These are phyloP conservation scores for Leucaena leucocephala DNA, from an alignment of 306 rosid genomes.

Conservation along the genomic window DNA sequence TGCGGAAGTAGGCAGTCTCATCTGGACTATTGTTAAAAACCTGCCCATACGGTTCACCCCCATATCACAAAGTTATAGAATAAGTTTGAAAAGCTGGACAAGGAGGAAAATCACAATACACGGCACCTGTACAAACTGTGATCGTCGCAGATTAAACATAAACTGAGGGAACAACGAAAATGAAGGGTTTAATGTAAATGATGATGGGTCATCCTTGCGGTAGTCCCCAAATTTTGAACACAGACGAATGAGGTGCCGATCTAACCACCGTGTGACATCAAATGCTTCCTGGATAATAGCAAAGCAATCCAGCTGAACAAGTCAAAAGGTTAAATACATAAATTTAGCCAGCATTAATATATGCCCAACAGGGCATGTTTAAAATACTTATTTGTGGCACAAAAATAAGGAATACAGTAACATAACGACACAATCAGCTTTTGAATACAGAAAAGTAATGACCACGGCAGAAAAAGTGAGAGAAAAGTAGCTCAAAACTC, in stretches of 20 bases:
- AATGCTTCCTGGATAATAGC: conserved; percentile 74
- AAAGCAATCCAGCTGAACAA: not conserved
- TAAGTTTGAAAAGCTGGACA: conserved; percentile 20
- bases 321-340: not conserved
- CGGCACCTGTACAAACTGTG: conserved; percentile 91
- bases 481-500: not conserved
- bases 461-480: not conserved
- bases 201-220: conserved; percentile 94
- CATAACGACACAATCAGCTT: not conserved
- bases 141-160: conserved; percentile 90
- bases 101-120: conserved; percentile 28
- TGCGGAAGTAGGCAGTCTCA: conserved; percentile 95
- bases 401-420: not conserved
- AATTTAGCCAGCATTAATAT: conserved; percentile 14
- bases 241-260: conserved; percentile 89
- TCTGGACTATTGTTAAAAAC: conserved; percentile 99
- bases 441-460: not conserved
- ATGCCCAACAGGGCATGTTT: conserved; percentile 18
- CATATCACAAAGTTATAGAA: conserved; percentile 27
- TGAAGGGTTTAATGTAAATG: conserved; percentile 81
- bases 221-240: conserved; percentile 97
- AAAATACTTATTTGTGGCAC: conserved; percentile 22
- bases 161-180: conserved; percentile 95
- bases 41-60: conserved; percentile 49
- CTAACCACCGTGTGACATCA: conserved; percentile 97